Conservation (phyloP, 352 stramenopile genomes). For the Pythium sukuiense region DNA sequence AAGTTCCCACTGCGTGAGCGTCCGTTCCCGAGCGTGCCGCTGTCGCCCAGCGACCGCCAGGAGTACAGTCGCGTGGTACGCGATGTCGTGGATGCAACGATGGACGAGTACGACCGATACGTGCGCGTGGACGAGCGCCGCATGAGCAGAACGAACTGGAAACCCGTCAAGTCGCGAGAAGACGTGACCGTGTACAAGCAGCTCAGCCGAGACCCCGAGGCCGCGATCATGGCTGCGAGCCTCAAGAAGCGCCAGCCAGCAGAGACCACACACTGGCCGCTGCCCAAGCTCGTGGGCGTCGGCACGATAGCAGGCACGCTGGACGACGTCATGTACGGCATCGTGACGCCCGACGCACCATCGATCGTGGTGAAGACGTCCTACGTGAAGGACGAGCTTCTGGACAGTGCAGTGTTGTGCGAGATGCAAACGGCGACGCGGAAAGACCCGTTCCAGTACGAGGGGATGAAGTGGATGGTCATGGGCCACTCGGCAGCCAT, state of each 20-base stretch:
- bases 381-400: slow-evolving; percentile 49
- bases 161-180: slow-evolving; percentile 35
- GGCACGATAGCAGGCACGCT: slow-evolving; percentile 26
- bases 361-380: slow-evolving; percentile 50
- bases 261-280: neutral
- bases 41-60: slow-evolving; percentile 33
- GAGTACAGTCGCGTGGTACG: slow-evolving; percentile 39
- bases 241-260: neutral
- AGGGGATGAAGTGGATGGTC: slow-evolving; percentile 33
- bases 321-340: slow-evolving; percentile 39
- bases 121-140: slow-evolving; percentile 33
- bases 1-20: slow-evolving; percentile 18
- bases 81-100: slow-evolving; percentile 33
- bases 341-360: slow-evolving; percentile 41
- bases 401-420: slow-evolving; percentile 48
- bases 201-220: neutral
- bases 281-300: slow-evolving; percentile 25
- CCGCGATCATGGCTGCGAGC: slow-evolving; percentile 14
- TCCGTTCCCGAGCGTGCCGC: slow-evolving; percentile 32
- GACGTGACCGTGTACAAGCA: slow-evolving; percentile 39
- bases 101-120: slow-evolving; percentile 31
- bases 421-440: slow-evolving; percentile 41
- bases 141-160: slow-evolving; percentile 38
- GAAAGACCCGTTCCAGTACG: slow-evolving; percentile 25
- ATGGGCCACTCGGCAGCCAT: slow-evolving; percentile 13